Evolutionary conservation across 768 basidiomycete genomes (phyloP), one percentile per base, ranked within the genome.

Genomic region (Neoboletus magnificus): DNA sequence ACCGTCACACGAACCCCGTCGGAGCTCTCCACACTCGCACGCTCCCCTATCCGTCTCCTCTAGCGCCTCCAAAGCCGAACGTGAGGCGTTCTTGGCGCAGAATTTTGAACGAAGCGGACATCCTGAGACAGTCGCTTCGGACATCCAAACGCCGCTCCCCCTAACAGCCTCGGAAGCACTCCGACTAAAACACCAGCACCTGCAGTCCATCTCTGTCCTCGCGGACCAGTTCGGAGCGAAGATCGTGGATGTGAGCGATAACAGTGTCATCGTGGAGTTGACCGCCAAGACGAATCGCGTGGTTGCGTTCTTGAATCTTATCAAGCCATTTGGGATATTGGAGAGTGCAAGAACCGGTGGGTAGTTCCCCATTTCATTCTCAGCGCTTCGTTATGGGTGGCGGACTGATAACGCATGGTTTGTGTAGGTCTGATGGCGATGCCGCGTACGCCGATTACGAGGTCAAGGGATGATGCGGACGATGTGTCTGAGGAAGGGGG

Each of bases 271-370:
- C 55, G 88, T 98, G 43, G 97, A 98, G 77, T 76, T 98, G 71
- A 88, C 91, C 15, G 97, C 91, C 35, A 98, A 98, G 79, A 93
- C 92, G 39, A 76, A 79, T 41, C 80, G 95, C 51, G 91, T 98
- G 41, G 89, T 98, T 66, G 94, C 94, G 18, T 98, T 98, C 79
- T 76, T 99, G 66, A 86, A 80, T 59, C 74, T 99, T 42, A 75
- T 98, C 63, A 89, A 94, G 69, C 95, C 96, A 10, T 99, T 95
- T 62, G 97, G 97, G 36, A 84, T 99, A 51, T 81, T 99, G 50
- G 97, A 99, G 76, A 89, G 93, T 29, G 95, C 97, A 22, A 78
- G 97, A 52, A 94, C 93, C 33, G 96, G 95, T 95, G 58, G 55
- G 83, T 76, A 11, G 30, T 50, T 16, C 1, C 18, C 4, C 27